These are phyloP conservation scores for Alternaria conjuncta DNA, from an alignment of 2,329 filamentous ascomycete species.

Conservation along the genomic window DNA sequence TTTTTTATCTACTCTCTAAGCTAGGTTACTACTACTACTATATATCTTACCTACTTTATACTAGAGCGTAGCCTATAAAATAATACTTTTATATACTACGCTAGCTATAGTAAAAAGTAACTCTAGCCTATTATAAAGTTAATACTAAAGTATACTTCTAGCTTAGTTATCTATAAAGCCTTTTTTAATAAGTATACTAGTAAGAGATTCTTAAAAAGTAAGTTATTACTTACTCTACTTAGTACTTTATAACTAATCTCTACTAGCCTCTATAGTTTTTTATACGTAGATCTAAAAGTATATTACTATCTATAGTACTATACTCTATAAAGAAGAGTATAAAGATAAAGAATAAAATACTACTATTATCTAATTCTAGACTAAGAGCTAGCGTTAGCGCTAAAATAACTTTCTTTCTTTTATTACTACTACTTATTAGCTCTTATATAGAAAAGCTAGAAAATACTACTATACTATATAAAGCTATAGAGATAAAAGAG, in stretches of 20 bases:
- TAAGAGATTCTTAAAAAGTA: slow-evolving; percentile 99
- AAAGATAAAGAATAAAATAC: background rate
- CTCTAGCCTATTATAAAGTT: slow-evolving; percentile 89
- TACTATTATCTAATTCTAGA: slow-evolving; percentile 19
- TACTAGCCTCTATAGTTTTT: slow-evolving; percentile 84
- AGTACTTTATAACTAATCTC: slow-evolving; percentile 14
- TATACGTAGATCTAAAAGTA: slow-evolving; percentile 91
- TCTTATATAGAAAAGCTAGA: slow-evolving; percentile 14
- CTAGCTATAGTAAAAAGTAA: slow-evolving; percentile 91
- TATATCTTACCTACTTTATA: slow-evolving; percentile 92
- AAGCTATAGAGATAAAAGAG: background rate
- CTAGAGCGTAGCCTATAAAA: slow-evolving; percentile 93
- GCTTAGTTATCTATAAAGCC: slow-evolving; percentile 89
- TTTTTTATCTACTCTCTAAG: slow-evolving; percentile 91
- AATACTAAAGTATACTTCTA: slow-evolving; percentile 95
- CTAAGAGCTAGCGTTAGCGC: slow-evolving; percentile 21
- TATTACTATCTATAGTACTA: slow-evolving; percentile 41
- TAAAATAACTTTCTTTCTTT: slow-evolving; percentile 24
- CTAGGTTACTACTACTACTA: slow-evolving; percentile 87
- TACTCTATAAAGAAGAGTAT: slow-evolving; percentile 28
- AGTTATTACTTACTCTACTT: slow-evolving; percentile 33
- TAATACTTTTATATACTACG: slow-evolving; percentile 84
- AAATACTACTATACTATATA: slow-evolving; percentile 6
- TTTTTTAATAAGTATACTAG: slow-evolving; percentile 99
- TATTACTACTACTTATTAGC: slow-evolving; percentile 22